A percentile compares a stretch with the other conserved stretches of the same genome.
phyloP scores from a whole-genome alignment of 2,329 filamentous ascomycete genomes.

The Calonectria ilicicola region DNA sequence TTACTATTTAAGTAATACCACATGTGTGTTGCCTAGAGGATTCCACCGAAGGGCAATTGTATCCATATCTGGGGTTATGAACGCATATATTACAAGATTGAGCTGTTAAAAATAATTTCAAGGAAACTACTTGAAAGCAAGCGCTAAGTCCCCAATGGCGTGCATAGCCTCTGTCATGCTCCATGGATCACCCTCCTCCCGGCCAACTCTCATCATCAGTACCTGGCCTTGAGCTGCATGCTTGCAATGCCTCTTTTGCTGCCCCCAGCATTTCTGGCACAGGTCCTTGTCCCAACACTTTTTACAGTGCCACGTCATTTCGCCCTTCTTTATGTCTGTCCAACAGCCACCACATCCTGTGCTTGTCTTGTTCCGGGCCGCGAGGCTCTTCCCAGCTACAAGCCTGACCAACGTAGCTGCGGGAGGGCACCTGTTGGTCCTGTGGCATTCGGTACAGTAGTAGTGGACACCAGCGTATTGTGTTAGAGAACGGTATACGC shows the following conservation, averaged over 20 bases:
- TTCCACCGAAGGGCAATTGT: too few species aligned
- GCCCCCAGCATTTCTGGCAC: conserved; percentile 32
- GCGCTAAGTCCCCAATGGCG: conserved; percentile 1
- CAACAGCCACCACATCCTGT: conserved; percentile 25
- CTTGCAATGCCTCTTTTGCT: conserved; percentile 29
- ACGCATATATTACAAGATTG: not conserved
- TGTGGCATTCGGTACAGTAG: not conserved
- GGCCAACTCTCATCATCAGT: conserved; percentile 29
- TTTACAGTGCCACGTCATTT: conserved; percentile 35
- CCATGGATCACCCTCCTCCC: conserved; percentile 13
- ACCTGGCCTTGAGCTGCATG: conserved; percentile 28
- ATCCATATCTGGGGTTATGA: not conserved
- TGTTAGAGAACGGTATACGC: conserved; percentile 5
- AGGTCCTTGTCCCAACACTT: conserved; percentile 33
- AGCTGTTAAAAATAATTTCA: not conserved
- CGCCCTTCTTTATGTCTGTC: conserved; percentile 24
- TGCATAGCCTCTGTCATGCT: conserved; percentile 10
- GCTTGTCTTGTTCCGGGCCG: conserved; percentile 7
- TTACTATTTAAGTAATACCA: too few species aligned
- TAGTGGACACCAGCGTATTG: not conserved
- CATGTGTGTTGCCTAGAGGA: too few species aligned
- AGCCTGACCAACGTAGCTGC: not conserved
- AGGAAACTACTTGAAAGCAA: not conserved
- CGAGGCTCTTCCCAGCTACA: not conserved
- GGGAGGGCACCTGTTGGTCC: not conserved